Evolutionary conservation across 2,329 filamentous ascomycete species (phyloP).

Genomic region (Cercospora sp.): DNA sequence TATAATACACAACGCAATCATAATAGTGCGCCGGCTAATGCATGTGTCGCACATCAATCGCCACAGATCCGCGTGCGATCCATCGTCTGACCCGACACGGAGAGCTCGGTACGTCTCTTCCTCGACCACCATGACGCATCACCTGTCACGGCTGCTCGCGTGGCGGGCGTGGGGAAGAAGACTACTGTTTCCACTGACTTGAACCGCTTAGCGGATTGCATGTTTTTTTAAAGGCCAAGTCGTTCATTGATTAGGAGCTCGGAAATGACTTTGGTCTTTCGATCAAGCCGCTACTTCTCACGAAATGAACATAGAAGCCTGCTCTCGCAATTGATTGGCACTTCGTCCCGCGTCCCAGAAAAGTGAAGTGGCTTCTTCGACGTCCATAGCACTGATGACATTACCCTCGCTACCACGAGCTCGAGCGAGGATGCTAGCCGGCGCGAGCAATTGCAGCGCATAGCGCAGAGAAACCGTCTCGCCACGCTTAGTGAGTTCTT

Average conservation of each 20-base stretch:
- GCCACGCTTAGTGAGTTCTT: constrained; percentile 83
- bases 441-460: constrained; percentile 86
- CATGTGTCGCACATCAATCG: not conserved
- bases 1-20: not conserved
- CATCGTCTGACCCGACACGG: no score
- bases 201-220: not conserved
- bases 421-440: constrained; percentile 85
- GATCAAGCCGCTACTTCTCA: constrained; percentile 31
- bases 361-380: constrained; percentile 51
- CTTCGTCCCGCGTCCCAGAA: constrained; percentile 53
- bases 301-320: constrained; percentile 38
- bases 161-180: no score
- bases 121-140: no score
- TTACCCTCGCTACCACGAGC: constrained; percentile 52
- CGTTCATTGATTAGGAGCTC: not conserved
- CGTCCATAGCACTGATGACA: constrained; percentile 55
- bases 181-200: no score
- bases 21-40: not conserved
- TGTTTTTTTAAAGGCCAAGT: not conserved
- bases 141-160: no score
- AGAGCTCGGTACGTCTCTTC: no score
- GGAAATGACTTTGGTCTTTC: not conserved
- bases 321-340: constrained; percentile 40
- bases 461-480: constrained; percentile 89
- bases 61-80: no score